These are phyloP conservation scores for Metschnikowia henanensis DNA, from an alignment of 805 yeast genomes.

Conservation along the genomic window DNA sequence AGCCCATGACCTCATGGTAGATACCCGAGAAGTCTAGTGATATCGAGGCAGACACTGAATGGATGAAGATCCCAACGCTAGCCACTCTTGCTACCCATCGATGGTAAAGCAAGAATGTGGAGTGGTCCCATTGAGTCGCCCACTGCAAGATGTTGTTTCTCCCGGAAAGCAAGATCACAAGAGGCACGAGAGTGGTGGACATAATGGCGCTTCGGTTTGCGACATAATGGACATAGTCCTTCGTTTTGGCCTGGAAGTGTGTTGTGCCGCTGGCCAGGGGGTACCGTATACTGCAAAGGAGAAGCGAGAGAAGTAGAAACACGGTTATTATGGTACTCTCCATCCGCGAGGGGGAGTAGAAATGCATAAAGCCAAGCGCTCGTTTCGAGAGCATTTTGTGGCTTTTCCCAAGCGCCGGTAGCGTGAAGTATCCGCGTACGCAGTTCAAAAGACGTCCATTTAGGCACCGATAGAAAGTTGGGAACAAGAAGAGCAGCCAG, in stretches of 20 bases:
- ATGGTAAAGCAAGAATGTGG: constrained; percentile 62
- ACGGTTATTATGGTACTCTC: constrained; percentile 1
- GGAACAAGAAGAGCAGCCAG: constrained; percentile 6
- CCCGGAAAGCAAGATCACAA: constrained; percentile 59
- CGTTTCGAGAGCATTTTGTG: constrained; percentile 1
- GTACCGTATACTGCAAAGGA: constrained; percentile 1
- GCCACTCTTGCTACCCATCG: constrained; percentile 59
- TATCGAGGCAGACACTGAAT: constrained; percentile 34
- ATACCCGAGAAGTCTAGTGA: not conserved
- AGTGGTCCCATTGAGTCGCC: constrained; percentile 60
- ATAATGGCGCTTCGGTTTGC: constrained; percentile 57
- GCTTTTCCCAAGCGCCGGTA: constrained; percentile 19
- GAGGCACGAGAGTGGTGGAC: constrained; percentile 48
- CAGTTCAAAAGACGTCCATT: constrained; percentile 1
- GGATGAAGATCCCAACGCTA: constrained; percentile 49
- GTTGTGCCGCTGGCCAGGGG: not conserved
- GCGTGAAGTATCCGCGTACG: constrained; percentile 2
- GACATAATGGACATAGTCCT: constrained; percentile 21
- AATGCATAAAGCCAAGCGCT: constrained; percentile 1
- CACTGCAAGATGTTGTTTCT: constrained; percentile 66
- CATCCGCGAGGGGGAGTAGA: constrained; percentile 6
- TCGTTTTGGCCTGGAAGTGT: not conserved
- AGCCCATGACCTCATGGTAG: not conserved
- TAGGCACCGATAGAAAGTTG: not conserved
- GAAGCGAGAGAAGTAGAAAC: not conserved